Conservation (phyloP, 108 stramenopile species). For the Discostella stelligeroides region DNA sequence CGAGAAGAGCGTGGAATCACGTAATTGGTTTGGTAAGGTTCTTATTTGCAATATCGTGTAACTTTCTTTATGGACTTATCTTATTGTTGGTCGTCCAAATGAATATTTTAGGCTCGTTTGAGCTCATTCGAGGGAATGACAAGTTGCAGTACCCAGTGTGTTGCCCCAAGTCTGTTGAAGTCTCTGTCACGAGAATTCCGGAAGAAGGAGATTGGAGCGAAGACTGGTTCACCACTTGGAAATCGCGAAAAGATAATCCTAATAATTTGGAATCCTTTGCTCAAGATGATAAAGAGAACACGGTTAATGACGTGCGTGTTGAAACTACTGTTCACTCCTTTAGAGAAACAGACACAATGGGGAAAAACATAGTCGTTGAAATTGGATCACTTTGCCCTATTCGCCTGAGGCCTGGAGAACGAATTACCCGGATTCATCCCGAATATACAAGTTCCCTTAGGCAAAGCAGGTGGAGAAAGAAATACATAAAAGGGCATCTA, state of each 20-base stretch:
- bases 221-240: slow-evolving; percentile 79
- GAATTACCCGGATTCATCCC: slow-evolving; percentile 65
- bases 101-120: slow-evolving; percentile 35
- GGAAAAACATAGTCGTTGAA: slow-evolving; percentile 53
- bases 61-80: not conserved
- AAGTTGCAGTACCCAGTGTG: slow-evolving; percentile 59
- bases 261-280: slow-evolving; percentile 40
- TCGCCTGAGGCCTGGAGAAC: slow-evolving; percentile 69
- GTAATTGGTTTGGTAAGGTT: slow-evolving; percentile 79
- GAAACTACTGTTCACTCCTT: no score
- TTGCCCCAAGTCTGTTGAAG: slow-evolving; percentile 72
- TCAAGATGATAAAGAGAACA: slow-evolving; percentile 13
- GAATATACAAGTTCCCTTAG: slow-evolving; percentile 73
- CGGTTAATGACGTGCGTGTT: not conserved
- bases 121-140: slow-evolving; percentile 55
- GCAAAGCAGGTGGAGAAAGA: slow-evolving; percentile 83
- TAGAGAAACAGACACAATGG: no score
- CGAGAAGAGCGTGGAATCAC: slow-evolving; percentile 72
- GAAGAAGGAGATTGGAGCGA: slow-evolving; percentile 75
- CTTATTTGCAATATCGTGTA: not conserved
- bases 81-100: not conserved
- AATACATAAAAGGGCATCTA: slow-evolving; percentile 54
- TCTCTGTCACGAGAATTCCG: slow-evolving; percentile 63
- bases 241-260: slow-evolving; percentile 49
- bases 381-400: slow-evolving; percentile 70